These are phyloP conservation scores for Kurtzmaniella quercitrusa DNA, from an alignment of 1,139 yeast genomes.

Conservation along the genomic window DNA sequence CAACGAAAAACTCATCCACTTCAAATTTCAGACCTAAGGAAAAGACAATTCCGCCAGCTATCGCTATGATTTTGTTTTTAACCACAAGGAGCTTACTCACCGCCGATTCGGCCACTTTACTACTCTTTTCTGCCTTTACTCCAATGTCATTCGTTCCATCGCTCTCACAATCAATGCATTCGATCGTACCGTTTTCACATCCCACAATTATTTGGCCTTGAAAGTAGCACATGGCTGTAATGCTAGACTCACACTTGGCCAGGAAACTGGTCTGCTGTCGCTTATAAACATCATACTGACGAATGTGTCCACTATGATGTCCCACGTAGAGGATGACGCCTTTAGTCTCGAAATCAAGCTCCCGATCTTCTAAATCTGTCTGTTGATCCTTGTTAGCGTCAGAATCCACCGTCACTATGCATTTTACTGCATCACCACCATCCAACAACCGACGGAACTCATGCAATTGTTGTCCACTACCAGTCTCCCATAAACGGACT, in stretches of 20 bases:
- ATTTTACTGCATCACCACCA: constrained; percentile 28
- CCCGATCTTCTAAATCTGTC: neutral
- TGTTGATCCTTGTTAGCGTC: constrained; percentile 6
- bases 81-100: neutral
- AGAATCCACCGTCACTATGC: constrained; percentile 12
- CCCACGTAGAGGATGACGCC: constrained; percentile 35
- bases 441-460: constrained; percentile 31
- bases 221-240: constrained; percentile 13
- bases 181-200: constrained; percentile 17
- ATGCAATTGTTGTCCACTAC: constrained; percentile 44
- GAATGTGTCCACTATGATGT: constrained; percentile 42
- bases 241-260: constrained; percentile 2
- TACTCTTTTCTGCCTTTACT: constrained; percentile 4
- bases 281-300: constrained; percentile 19
- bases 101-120: constrained; percentile 3
- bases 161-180: neutral
- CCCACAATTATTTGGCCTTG: constrained; percentile 21
- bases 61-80: neutral
- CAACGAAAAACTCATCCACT: neutral
- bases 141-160: no score
- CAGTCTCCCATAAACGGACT: constrained; percentile 65
- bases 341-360: constrained; percentile 33
- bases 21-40: neutral
- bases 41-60: constrained; percentile 1
- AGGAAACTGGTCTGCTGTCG: constrained; percentile 14